Percentiles rank a stretch among this genome's conserved stretches.
Evolutionary conservation across 306 rosid species (phyloP).

Genomic region (Acacia crassicarpa): DNA sequence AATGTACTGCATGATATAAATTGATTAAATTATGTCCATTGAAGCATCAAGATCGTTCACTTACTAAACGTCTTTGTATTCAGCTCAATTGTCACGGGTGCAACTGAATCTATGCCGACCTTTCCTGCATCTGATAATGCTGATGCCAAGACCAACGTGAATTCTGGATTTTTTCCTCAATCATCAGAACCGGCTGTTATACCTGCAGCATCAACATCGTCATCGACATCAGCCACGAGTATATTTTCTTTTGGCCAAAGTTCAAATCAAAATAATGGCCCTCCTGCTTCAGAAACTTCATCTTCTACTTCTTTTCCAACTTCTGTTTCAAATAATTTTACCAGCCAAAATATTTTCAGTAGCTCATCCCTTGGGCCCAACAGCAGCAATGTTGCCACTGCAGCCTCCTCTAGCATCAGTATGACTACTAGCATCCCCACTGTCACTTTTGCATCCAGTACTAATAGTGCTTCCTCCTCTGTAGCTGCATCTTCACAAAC

Average conservation of each 20-base stretch:
- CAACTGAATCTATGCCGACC: constrained; percentile 34
- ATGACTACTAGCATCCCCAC: constrained; percentile 35
- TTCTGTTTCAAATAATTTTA: constrained; percentile 35
- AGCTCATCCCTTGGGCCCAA: constrained; percentile 32
- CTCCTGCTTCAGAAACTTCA: constrained; percentile 43
- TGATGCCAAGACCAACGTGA: constrained; percentile 31
- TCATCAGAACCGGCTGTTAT: constrained; percentile 44
- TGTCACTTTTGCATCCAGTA: constrained; percentile 30
- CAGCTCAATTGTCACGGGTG: constrained; percentile 52
- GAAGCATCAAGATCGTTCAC: constrained; percentile 9
- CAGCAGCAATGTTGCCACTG: constrained; percentile 6
- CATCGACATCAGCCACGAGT: constrained; percentile 38
- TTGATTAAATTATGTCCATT: constrained; percentile 10
- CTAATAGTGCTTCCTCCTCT: constrained; percentile 25
- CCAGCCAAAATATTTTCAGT: constrained; percentile 47
- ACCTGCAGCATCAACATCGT: constrained; percentile 47
- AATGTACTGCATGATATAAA: background rate
- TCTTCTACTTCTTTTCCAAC: constrained; percentile 35
- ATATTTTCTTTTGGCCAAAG: constrained; percentile 38
- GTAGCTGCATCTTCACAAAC: constrained; percentile 43
- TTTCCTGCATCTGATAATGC: constrained; percentile 40
- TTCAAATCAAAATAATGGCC: constrained; percentile 52
- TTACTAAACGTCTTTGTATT: constrained; percentile 30
- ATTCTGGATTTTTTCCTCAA: constrained; percentile 37
- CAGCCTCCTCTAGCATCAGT: constrained; percentile 33